Conservation (phyloP, 331 rosid genomes). For the Acacia pycnantha region DNA sequence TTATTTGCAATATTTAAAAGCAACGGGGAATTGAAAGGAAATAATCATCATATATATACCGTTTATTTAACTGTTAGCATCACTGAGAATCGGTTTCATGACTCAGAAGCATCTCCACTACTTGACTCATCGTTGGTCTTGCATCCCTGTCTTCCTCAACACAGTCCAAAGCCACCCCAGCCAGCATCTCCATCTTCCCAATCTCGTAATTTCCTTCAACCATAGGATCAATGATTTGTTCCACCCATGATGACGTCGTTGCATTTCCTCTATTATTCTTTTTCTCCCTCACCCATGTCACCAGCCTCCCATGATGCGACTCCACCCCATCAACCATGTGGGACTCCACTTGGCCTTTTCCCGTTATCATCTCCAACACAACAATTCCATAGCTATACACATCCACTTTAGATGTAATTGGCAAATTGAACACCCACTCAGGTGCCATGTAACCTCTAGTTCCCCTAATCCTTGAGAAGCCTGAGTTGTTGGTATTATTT, state of each 20-base stretch:
- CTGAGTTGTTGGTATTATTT: background rate
- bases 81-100: background rate
- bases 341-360: background rate
- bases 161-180: background rate
- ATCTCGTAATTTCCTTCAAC: background rate
- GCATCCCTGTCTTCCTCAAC: background rate
- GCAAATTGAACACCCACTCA: slow-evolving; percentile 6
- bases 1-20: background rate
- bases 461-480: slow-evolving; percentile 9
- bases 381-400: slow-evolving; percentile 20
- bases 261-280: background rate
- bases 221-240: background rate
- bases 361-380: background rate
- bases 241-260: background rate
- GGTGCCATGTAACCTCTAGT: background rate
- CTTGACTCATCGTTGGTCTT: background rate
- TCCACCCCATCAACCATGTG: background rate
- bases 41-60: background rate
- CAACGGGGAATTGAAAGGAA: background rate
- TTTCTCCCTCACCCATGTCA: background rate
- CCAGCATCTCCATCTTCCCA: background rate
- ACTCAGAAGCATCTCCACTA: background rate
- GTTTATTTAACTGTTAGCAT: background rate
- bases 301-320: background rate
- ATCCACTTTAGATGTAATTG: slow-evolving; percentile 17